Evolutionary conservation across 2,329 filamentous ascomycete species (phyloP).

Genomic region (Alternaria gaisen): DNA sequence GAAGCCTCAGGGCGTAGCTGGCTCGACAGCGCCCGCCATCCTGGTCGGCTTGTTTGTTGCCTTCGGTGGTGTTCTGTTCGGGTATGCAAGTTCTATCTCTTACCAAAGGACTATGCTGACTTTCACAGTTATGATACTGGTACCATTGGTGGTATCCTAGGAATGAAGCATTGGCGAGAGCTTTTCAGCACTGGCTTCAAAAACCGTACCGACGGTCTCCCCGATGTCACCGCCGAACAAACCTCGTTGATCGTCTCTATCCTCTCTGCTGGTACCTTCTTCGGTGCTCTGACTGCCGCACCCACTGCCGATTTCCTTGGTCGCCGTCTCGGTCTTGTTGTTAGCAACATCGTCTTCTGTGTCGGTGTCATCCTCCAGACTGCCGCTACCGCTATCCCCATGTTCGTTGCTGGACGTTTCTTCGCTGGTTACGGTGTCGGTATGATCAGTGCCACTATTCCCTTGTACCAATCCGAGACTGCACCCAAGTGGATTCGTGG

Average conservation of each 20-base stretch:
- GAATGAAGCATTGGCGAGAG: constrained; percentile 72
- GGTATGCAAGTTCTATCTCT: constrained; percentile 34
- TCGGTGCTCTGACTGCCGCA: constrained; percentile 76
- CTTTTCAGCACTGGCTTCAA: constrained; percentile 63
- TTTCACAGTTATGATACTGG: constrained; percentile 48
- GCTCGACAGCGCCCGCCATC: constrained; percentile 55
- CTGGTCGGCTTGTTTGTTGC: constrained; percentile 56
- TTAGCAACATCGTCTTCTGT: constrained; percentile 48
- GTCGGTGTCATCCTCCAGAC: constrained; percentile 54
- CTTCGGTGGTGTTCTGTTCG: constrained; percentile 56
- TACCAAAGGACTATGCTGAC: constrained; percentile 16
- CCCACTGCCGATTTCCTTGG: constrained; percentile 72
- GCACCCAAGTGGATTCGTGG: constrained; percentile 78
- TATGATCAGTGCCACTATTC: constrained; percentile 58
- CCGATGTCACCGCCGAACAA: constrained; percentile 56
- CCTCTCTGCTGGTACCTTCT: constrained; percentile 80
- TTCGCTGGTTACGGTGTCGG: constrained; percentile 54
- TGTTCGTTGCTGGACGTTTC: constrained; percentile 54
- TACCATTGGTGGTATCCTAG: constrained; percentile 68
- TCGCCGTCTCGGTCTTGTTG: constrained; percentile 68
- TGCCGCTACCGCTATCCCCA: constrained; percentile 43
- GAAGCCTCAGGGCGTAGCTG: constrained; percentile 78
- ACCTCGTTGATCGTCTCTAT: constrained; percentile 81
- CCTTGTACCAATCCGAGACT: constrained; percentile 77
- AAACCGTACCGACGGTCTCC: constrained; percentile 51